Evolutionary conservation across 2,329 filamentous ascomycete species (phyloP), one percentile per base, ranked within the genome.

Genomic region (Aspergillus unguis): DNA sequence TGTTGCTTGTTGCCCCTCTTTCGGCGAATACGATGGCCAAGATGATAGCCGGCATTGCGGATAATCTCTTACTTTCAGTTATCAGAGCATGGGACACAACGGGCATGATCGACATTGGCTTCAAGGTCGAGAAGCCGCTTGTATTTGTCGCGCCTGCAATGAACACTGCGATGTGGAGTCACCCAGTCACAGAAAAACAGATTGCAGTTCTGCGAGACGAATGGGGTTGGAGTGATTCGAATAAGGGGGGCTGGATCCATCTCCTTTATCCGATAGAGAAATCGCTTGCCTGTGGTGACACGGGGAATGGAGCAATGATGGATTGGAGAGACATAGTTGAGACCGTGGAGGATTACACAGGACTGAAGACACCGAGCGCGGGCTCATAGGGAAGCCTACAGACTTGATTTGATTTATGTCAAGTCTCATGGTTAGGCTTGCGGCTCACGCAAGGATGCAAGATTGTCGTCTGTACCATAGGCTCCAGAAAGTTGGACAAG

Each of bases 151-250:
- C 88, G 2, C 85, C 86, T 1, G 85, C 87, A 29, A 95, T 96
- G 90, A 96, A 96, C 69, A 90, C 84, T 26, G 85, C 86, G 3
- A 96, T 96, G 92, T 95, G 88, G 87, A 77, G 79, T 50, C 90
- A 96, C 67, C 92, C 91, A 2, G 76, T 95, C 42, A 96, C 92
- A 1, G 78, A 73, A 45, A 83, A 81, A 57, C 90, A 96, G 58
- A 72, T 96, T 35, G 74, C 74, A 37, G 75, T 87, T 0, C 74
- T 96, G 43, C 80, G 85, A 57, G 80, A 87, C 44, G 87, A 91
- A 53, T 96, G 91, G 90, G 86, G 85, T 5, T 68, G 80, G 43
- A 62, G 62, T 32, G 73, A 68, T 25, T 66, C 55, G 7, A 61
- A 64, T 11, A 57, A 61, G 1, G 62, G 69, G 6, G 75, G 75